Conservation (phyloP, 1,284 basidiomycete species). For the Meira nashicola region DNA sequence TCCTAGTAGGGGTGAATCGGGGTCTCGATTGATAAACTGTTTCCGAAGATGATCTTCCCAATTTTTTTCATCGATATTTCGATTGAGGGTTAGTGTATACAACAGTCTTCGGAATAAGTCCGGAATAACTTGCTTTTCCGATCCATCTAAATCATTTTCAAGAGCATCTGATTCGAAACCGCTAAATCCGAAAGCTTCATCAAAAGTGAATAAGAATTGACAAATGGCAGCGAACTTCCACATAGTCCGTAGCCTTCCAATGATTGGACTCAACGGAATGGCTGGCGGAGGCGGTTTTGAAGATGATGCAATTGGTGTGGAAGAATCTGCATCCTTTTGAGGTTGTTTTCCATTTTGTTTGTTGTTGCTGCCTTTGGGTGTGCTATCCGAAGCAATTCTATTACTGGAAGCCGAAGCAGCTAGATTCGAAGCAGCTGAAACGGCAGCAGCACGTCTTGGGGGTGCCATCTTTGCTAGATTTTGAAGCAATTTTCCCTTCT, state of each 20-base stretch:
- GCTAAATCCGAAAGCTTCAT: conserved; percentile 48
- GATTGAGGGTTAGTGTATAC: conserved; percentile 57
- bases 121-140: conserved; percentile 54
- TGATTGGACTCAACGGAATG: conserved; percentile 21
- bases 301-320: not conserved
- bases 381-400: not conserved
- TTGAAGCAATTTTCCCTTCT: too few species aligned
- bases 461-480: not conserved
- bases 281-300: not conserved
- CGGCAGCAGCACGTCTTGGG: conserved; percentile 1
- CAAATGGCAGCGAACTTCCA: conserved; percentile 52
- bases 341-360: not conserved
- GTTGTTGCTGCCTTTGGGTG: not conserved
- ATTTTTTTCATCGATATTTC: conserved; percentile 47
- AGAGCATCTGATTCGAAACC: conserved; percentile 50
- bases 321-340: not conserved
- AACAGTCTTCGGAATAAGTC: conserved; percentile 56
- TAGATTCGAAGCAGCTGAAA: not conserved
- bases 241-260: conserved; percentile 33
- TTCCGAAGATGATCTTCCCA: conserved; percentile 34
- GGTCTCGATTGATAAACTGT: conserved; percentile 30
- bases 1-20: conserved; percentile 27
- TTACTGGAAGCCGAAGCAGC: not conserved
- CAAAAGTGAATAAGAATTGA: conserved; percentile 50
- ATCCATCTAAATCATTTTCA: conserved; percentile 57